A percentile compares a stretch with the other conserved stretches of the same genome.
These are phyloP conservation scores for Epichloe gansuensis DNA, from an alignment of 2,329 filamentous ascomycete species.

Conservation along the genomic window DNA sequence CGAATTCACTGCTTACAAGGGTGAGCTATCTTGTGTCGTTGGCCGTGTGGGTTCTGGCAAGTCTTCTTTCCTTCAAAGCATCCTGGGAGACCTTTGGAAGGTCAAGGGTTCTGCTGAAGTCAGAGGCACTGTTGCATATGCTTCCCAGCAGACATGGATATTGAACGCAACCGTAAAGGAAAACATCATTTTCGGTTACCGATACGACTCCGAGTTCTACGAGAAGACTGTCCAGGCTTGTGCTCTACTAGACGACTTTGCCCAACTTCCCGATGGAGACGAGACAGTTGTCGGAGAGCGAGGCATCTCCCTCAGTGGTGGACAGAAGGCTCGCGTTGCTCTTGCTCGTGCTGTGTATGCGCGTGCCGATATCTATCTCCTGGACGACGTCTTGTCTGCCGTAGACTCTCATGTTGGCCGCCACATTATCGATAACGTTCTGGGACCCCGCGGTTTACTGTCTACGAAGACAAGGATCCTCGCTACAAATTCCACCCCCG, in stretches of 20 bases:
- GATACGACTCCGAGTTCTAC: conserved; percentile 88
- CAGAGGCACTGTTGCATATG: conserved; percentile 75
- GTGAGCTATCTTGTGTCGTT: conserved; percentile 84
- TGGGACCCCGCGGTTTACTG: conserved; percentile 73
- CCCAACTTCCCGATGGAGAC: conserved; percentile 85
- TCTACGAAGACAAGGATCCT: conserved; percentile 79
- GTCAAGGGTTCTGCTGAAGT: conserved; percentile 70
- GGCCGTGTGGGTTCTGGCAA: conserved; percentile 92
- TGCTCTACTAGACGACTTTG: conserved; percentile 81
- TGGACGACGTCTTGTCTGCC: conserved; percentile 89
- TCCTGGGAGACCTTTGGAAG: conserved; percentile 90
- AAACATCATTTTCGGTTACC: conserved; percentile 93
- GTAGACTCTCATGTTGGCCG: conserved; percentile 97
- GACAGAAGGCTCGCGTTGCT: conserved; percentile 88
- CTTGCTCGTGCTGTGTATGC: conserved; percentile 92
- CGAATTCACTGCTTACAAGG: conserved; percentile 79
- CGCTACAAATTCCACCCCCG: conserved; percentile 88
- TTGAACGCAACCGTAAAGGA: conserved; percentile 97
- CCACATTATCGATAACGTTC: conserved; percentile 87
- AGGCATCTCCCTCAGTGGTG: conserved; percentile 88
- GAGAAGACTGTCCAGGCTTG: conserved; percentile 86
- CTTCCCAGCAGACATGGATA: conserved; percentile 87
- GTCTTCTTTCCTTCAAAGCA: conserved; percentile 76
- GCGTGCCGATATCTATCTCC: conserved; percentile 85
- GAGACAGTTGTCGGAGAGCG: conserved; percentile 94